Evolutionary conservation across 1,139 yeast species (phyloP), one percentile per base, ranked within the genome.

Genomic region (Hemisphaericaspora xylofermentans): DNA sequence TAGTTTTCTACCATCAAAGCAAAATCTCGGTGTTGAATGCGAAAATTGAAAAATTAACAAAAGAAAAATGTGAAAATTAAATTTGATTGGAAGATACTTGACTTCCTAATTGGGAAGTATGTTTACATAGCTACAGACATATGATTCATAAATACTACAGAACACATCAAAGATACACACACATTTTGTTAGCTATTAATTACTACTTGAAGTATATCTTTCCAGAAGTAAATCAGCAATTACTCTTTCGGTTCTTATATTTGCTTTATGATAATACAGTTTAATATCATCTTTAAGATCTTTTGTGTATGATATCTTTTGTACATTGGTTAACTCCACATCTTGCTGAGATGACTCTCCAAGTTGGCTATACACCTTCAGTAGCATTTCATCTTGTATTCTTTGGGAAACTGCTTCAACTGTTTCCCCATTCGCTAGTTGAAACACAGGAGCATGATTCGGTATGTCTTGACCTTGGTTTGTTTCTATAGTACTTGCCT

Each of bases 61-160:
- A 24, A 24, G 13, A 24, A 24, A 24, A 24, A 9, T 24, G 6
- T 5, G 12, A 35, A 39, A 33, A 34, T 31, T 13, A 16, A 35
- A 40, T 65, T 51, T 66, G 66, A 67, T 70, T 70, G 75, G 76
- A 56, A 53, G 59, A 49, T 40, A 21, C 51, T 57, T 28, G 72
- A 64, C 58, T 67, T 44, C 71, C 69, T 36, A 34, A 49, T 61
- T 46, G 19, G 70, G 72, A 43, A 62, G 51, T 40, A 45, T 38
- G 42, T 35, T 42, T 19, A 12, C 16, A 22, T 21, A 22, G 16
- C 24, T 10, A 7, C 13, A 22, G 6, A 39, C 10, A 33, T 29
- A n/a, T n/a, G n/a, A n/a, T n/a, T n/a, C n/a, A n/a, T n/a, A n/a
- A n/a, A n/a, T n/a, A n/a, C n/a, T n/a, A n/a, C n/a, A n/a, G n/a